Conservation (phyloP, 2,329 filamentous ascomycete species). For the Colletotrichum nymphaeae region DNA sequence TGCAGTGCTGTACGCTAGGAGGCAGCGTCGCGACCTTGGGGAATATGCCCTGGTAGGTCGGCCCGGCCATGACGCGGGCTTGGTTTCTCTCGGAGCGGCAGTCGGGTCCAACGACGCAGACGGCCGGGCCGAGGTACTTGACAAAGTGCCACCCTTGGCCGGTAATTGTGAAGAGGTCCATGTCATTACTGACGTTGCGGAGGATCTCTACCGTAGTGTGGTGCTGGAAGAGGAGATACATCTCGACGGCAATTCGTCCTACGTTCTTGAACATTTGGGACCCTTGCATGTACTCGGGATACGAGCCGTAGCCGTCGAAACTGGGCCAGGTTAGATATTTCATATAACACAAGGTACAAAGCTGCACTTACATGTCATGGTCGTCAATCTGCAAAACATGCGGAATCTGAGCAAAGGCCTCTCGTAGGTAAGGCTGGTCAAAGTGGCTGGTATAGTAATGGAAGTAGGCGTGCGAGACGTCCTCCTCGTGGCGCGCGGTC, state of each 20-base stretch:
- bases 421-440: slow-evolving; percentile 92
- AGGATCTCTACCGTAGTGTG: slow-evolving; percentile 96
- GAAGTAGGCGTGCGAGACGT: slow-evolving; percentile 96
- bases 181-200: slow-evolving; percentile 86
- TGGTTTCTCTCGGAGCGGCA: slow-evolving; percentile 92
- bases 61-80: slow-evolving; percentile 91
- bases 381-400: slow-evolving; percentile 94
- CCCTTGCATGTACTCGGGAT: slow-evolving; percentile 98
- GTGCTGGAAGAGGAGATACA: slow-evolving; percentile 98
- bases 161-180: slow-evolving; percentile 95
- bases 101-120: slow-evolving; percentile 91
- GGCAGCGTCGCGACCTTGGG: slow-evolving; percentile 93
- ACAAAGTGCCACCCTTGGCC: slow-evolving; percentile 99
- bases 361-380: slow-evolving; percentile 88
- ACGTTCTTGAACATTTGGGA: slow-evolving; percentile 99
- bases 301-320: slow-evolving; percentile 97
- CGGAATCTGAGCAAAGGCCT: slow-evolving; percentile 97
- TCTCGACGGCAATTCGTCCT: slow-evolving; percentile 92
- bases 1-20: slow-evolving; percentile 93
- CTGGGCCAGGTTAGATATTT: slow-evolving; percentile 55
- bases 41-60: slow-evolving; percentile 97
- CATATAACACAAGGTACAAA: not conserved
- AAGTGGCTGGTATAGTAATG: slow-evolving; percentile 99
- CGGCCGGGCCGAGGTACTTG: slow-evolving; percentile 92
- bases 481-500: slow-evolving; percentile 95